Evolutionary conservation across 176 grass and related monocot genomes (phyloP).

Genomic region (Olyra latifolia): DNA sequence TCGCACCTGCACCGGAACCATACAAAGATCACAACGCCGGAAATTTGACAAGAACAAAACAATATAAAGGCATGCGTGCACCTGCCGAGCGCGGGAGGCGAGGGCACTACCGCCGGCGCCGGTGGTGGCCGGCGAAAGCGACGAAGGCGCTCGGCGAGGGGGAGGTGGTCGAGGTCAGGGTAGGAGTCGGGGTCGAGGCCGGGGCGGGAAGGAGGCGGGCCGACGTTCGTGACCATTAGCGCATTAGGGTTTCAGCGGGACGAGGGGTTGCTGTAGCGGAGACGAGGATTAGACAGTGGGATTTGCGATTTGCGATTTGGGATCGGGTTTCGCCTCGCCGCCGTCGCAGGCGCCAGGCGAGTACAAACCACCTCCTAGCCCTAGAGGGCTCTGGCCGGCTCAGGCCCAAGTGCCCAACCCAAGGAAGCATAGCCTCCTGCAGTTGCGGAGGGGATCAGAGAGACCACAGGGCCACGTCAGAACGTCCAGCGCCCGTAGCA

Average conservation of each 20-base stretch:
- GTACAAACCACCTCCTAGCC: no score
- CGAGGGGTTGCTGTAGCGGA: no score
- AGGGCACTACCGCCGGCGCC: background rate
- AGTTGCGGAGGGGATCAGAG: no score
- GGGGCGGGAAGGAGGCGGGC: background rate
- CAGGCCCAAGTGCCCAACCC: no score
- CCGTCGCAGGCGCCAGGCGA: no score
- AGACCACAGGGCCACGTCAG: no score
- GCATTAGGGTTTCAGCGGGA: conserved; percentile 42
- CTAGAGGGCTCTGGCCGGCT: no score
- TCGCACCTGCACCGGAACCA: conserved; percentile 32
- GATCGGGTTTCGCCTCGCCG: no score
- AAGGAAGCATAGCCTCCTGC: no score
- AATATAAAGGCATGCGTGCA: background rate
- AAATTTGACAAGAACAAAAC: background rate
- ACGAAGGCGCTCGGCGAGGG: conserved; percentile 14
- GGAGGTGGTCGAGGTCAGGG: conserved; percentile 21
- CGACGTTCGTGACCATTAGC: conserved; percentile 24
- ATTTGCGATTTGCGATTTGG: no score
- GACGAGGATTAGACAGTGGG: no score
- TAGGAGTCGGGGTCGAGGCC: background rate
- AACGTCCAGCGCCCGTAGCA: no score
- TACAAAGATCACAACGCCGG: background rate
- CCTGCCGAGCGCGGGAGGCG: conserved; percentile 4
- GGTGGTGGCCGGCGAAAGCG: background rate